Evolutionary conservation across 2,329 filamentous ascomycete species (phyloP), one percentile per base, ranked within the genome.

Genomic region (Pseudogymnoascus sp.): DNA sequence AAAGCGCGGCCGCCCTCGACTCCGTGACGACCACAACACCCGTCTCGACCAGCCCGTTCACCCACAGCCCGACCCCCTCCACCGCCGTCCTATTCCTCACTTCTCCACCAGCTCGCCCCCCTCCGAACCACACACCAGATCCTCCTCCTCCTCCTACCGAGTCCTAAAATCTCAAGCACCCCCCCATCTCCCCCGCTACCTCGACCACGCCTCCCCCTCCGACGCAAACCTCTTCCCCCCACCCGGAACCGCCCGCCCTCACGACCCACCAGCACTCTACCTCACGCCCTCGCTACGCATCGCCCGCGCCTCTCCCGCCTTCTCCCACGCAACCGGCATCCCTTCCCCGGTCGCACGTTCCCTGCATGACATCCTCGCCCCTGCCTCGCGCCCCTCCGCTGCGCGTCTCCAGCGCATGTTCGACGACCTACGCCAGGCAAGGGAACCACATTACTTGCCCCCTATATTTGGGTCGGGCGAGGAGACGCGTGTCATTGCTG

Each of bases 1-100:
- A 76, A 95, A 93, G 74, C 80, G 90, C 69, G 90, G 90, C 44
- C 83, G 90, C 60, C 90, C 90, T 65, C 83, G 90, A 67, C 78
- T 95, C 68, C 84, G 90, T 69, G 90, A 93, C 71, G 88, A 90
- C 65, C 79, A 83, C 69, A 84, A 87, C 67, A 72, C 80, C 60
- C 80, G 84, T 67, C 86, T 82, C 69, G 85, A 87, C 64, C 57
- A 73, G 15, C 72, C 78, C 2, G 78, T 80, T 78, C 64, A 74
- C 78, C 53, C 78, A 78, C 65, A 28, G 74, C 77, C 10, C 73
- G 77, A 64, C 82, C 83, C 69, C 73, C 67, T 64, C 68, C 68
- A 61, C 64, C 67, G 31, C 66, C 60, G 26, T 64, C 59, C 68
- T 71, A 38, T 60, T 65, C 63, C 65, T 69, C 17, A 72, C 71